Evolutionary conservation across 139 green algal species (phyloP).

Genomic region (Coelastrella sp.): DNA sequence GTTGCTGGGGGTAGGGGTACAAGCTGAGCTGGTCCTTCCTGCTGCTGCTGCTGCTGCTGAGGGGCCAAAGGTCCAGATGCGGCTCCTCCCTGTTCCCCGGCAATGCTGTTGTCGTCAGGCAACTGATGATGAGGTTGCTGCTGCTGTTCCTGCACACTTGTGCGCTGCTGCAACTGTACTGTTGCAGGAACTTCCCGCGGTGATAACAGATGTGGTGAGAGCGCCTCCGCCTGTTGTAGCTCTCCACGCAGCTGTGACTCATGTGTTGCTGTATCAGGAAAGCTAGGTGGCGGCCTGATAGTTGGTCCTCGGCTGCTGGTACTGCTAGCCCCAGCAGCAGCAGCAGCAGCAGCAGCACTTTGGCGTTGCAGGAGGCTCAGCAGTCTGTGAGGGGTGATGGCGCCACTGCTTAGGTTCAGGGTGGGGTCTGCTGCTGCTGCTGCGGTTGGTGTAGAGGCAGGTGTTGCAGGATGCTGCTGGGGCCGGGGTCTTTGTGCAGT

Average conservation of each 20-base stretch:
- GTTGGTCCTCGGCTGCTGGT: too few relatives aligned
- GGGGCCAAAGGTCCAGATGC: background rate
- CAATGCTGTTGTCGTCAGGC: background rate
- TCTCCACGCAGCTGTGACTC: too few relatives aligned
- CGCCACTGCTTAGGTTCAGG: too few relatives aligned
- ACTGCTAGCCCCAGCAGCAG: too few relatives aligned
- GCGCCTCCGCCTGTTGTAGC: too few relatives aligned
- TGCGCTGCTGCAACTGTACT: background rate
- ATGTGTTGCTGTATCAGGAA: too few relatives aligned
- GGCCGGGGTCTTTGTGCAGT: background rate
- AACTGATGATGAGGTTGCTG: slow-evolving; percentile 8
- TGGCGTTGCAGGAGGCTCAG: too few relatives aligned
- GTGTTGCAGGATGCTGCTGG: background rate
- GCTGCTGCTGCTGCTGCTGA: background rate
- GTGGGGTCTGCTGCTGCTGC: background rate
- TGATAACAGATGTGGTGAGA: background rate
- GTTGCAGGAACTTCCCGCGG: background rate
- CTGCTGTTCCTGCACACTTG: background rate
- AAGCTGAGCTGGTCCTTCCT: background rate
- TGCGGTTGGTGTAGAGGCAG: background rate
- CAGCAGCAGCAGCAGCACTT: too few relatives aligned
- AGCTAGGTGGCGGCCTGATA: too few relatives aligned
- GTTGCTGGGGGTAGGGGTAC: background rate
- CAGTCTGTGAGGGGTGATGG: too few relatives aligned
- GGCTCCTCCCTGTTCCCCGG: background rate